Evolutionary conservation across 306 rosid genomes (phyloP).

Genomic region (Boehmeria nivea): DNA sequence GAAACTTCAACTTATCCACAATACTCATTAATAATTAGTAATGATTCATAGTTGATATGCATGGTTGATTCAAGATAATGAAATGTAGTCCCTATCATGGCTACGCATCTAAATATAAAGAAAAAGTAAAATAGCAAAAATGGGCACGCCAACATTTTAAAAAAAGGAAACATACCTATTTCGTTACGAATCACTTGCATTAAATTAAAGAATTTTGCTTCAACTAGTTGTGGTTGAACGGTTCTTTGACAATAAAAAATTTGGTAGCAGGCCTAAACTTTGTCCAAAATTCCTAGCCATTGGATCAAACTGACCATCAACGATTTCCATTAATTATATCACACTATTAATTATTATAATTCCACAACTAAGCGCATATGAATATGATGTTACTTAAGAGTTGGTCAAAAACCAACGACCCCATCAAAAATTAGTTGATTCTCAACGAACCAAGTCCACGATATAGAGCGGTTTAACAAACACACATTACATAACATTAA

Average conservation of each 20-base stretch:
- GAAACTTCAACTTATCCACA: too few relatives aligned
- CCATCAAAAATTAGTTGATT: slow-evolving; percentile 15
- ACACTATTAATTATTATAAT: not conserved
- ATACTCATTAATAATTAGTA: too few relatives aligned
- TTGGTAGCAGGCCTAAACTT: not conserved
- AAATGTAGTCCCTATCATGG: too few relatives aligned
- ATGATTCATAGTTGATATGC: too few relatives aligned
- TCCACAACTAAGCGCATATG: not conserved
- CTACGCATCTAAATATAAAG: too few relatives aligned
- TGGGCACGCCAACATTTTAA: not conserved
- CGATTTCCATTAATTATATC: not conserved
- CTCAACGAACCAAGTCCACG: slow-evolving; percentile 22
- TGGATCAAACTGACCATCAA: not conserved
- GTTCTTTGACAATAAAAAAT: slow-evolving; percentile 22
- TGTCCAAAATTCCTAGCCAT: not conserved
- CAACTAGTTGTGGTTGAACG: slow-evolving; percentile 39
- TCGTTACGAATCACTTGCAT: not conserved
- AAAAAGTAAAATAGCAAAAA: too few relatives aligned
- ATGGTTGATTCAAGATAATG: too few relatives aligned
- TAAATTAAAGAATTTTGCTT: not conserved
- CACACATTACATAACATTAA: slow-evolving; percentile 16
- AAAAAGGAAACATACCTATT: not conserved
- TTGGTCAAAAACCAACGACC: slow-evolving; percentile 29
- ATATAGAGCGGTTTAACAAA: slow-evolving; percentile 87
- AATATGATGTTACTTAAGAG: slow-evolving; percentile 1